A percentile compares a stretch with the other conserved stretches of the same genome.
These are phyloP conservation scores for Meira miltonrushii DNA, from an alignment of 1,284 basidiomycete species.

Conservation along the genomic window DNA sequence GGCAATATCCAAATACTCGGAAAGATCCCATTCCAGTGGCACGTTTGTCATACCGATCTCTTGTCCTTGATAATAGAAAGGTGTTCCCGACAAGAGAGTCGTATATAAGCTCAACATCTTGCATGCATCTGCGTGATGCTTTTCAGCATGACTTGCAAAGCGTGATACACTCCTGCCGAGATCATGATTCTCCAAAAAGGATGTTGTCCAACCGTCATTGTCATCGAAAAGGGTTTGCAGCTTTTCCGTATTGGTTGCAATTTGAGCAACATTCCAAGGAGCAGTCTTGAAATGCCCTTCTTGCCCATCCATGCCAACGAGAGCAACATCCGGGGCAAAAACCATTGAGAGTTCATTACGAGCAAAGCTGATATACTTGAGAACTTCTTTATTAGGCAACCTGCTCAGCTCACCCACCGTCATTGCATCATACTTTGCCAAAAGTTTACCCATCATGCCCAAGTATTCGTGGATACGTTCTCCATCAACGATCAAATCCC, in stretches of 20 bases:
- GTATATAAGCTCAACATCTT: conserved; percentile 65
- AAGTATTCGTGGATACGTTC: conserved; percentile 63
- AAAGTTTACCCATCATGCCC: conserved; percentile 61
- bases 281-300: conserved; percentile 1
- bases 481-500: conserved; percentile 31
- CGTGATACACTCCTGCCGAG: conserved; percentile 59
- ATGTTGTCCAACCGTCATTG: conserved; percentile 34
- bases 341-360: conserved; percentile 59
- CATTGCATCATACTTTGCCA: conserved; percentile 56
- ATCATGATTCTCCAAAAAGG: conserved; percentile 63
- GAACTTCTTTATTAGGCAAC: conserved; percentile 56
- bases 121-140: conserved; percentile 60
- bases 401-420: conserved; percentile 63
- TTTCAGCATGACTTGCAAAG: conserved; percentile 62
- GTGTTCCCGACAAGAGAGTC: conserved; percentile 63
- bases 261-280: conserved; percentile 59
- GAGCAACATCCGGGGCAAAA: conserved; percentile 61
- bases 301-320: conserved; percentile 58
- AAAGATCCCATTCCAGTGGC: conserved; percentile 62
- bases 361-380: conserved; percentile 61
- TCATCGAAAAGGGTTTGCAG: conserved; percentile 58
- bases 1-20: conserved; percentile 55
- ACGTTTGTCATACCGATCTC: conserved; percentile 65
- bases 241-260: conserved; percentile 58
- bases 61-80: conserved; percentile 67